These are phyloP conservation scores for Paracoccidioides brasiliensis DNA, from an alignment of 2,329 filamentous ascomycete genomes.

Conservation along the genomic window DNA sequence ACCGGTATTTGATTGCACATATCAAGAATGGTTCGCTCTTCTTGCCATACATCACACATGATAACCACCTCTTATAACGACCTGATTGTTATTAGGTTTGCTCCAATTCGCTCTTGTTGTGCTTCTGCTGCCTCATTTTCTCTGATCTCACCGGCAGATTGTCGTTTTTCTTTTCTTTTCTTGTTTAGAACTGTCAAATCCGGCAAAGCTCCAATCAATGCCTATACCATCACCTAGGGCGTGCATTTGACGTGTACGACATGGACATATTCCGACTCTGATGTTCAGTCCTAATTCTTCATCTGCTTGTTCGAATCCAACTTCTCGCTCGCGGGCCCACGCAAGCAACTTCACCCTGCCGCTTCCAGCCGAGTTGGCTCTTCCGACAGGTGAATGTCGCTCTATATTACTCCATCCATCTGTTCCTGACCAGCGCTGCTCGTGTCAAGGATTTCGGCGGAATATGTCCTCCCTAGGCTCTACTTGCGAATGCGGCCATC, in stretches of 20 bases:
- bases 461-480: conserved; percentile 25
- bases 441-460: conserved; percentile 31
- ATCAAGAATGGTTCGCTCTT: too few species aligned
- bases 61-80: too few species aligned
- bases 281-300: conserved; percentile 16
- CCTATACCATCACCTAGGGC: neutral
- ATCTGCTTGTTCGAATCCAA: conserved; percentile 7
- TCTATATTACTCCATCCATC: conserved; percentile 18
- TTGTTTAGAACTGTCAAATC: neutral
- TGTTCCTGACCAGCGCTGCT: conserved; percentile 25
- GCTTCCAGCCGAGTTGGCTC: conserved; percentile 5
- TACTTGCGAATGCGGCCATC: conserved; percentile 35
- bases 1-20: too few species aligned
- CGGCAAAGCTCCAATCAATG: neutral
- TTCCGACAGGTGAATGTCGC: conserved; percentile 20
- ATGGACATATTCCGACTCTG: conserved; percentile 5
- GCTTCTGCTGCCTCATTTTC: neutral
- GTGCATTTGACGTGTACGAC: conserved; percentile 3
- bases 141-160: neutral
- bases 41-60: too few species aligned
- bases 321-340: neutral
- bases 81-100: too few species aligned
- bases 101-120: neutral
- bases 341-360: neutral
- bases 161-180: too few species aligned